phyloP scores from a whole-genome alignment of 148 eudicot species.

The Cornus kousa region DNA sequence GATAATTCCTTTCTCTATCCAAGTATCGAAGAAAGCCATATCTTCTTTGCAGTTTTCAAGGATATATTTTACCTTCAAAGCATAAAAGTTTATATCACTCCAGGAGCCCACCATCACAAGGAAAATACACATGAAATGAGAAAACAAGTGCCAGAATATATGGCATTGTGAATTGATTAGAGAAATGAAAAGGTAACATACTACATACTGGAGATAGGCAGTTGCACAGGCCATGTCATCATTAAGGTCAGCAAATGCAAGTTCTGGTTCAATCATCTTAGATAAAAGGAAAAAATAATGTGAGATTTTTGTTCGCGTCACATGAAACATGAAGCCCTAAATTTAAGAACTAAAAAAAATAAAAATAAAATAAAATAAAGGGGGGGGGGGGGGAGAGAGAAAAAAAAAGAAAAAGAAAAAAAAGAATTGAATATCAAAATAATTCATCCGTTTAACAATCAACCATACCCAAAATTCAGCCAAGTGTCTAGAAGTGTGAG shows the following conservation, averaged over 20 bases:
- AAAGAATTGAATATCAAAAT: too few species aligned
- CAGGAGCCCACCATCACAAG: slow-evolving; percentile 5
- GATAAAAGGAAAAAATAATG: slow-evolving; percentile 15
- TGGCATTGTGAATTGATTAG: neutral
- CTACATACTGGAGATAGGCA: slow-evolving; percentile 99
- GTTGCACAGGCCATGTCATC: slow-evolving; percentile 99
- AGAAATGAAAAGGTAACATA: slow-evolving; percentile 64
- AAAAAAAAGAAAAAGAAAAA: too few species aligned
- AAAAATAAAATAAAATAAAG: neutral
- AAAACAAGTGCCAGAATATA: neutral
- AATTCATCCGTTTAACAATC: neutral
- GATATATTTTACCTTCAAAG: slow-evolving; percentile 69
- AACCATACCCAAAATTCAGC: slow-evolving; percentile 93
- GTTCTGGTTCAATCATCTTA: slow-evolving; percentile 99
- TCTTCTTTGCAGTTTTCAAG: slow-evolving; percentile 98
- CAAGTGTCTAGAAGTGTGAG: slow-evolving; percentile 94
- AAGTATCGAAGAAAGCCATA: slow-evolving; percentile 93
- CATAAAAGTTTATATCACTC: slow-evolving; percentile 11
- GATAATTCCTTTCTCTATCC: slow-evolving; percentile 98
- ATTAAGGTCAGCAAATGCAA: slow-evolving; percentile 92
- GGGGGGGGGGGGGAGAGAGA: too few species aligned
- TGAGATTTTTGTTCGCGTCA: neutral
- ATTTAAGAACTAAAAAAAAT: neutral
- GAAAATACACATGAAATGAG: neutral
- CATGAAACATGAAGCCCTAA: neutral